Percentiles rank a stretch among this genome's conserved stretches.
These are phyloP conservation scores for Ceratopteris richardii DNA, from an alignment of 75 land plant genomes.

Conservation along the genomic window DNA sequence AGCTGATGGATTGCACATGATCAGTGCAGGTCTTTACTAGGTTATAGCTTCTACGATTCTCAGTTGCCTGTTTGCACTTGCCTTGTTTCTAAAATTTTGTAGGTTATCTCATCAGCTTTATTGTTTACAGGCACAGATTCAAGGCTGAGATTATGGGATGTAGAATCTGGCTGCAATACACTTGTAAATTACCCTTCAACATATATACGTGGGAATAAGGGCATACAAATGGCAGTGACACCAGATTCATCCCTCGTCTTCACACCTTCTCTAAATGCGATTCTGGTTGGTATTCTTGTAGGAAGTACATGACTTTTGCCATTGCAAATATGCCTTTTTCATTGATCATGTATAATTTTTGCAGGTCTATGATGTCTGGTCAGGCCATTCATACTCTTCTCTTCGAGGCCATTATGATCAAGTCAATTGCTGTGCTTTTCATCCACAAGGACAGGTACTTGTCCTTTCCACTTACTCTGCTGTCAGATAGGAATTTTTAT, in stretches of 20 bases:
- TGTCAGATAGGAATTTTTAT: neutral
- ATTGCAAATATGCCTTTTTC: neutral
- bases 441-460: conserved; percentile 63
- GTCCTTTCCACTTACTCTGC: neutral
- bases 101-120: neutral
- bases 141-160: conserved; percentile 85
- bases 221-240: conserved; percentile 59
- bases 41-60: neutral
- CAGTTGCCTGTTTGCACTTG: neutral
- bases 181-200: conserved; percentile 71
- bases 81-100: neutral
- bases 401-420: conserved; percentile 82
- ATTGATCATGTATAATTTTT: neutral
- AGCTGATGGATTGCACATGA: conserved; percentile 72
- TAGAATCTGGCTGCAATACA: conserved; percentile 89
- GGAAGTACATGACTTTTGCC: neutral
- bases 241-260: conserved; percentile 69
- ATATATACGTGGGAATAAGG: conserved; percentile 46
- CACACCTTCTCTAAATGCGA: conserved; percentile 62
- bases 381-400: conserved; percentile 47
- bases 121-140: conserved; percentile 79
- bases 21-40: conserved; percentile 70
- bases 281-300: conserved; percentile 38
- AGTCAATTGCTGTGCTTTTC: conserved; percentile 82
- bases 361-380: conserved; percentile 86